A percentile compares a stretch with the other conserved stretches of the same genome.
phyloP scores from a whole-genome alignment of 306 rosid species.

The Pterocarpus macrocarpus region DNA sequence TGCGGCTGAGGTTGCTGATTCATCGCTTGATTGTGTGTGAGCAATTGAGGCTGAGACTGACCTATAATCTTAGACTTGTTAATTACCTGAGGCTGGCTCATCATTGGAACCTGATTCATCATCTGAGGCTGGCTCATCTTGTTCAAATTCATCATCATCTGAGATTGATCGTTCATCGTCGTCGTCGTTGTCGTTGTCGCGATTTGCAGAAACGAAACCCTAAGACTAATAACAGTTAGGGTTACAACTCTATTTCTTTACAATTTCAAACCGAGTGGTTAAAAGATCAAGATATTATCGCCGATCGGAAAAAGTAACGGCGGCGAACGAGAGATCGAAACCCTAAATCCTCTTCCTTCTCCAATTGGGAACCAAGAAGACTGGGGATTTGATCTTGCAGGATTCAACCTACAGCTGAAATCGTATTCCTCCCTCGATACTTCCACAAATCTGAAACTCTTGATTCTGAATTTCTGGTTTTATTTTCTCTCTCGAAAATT shows the following conservation, averaged over 20 bases:
- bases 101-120: conserved; percentile 60
- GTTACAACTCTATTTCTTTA: background rate
- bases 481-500: conserved; percentile 31
- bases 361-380: conserved; percentile 25
- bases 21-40: conserved; percentile 47
- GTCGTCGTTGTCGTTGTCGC: background rate
- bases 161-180: conserved; percentile 62
- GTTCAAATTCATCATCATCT: conserved; percentile 65
- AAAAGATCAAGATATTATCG: background rate
- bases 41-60: conserved; percentile 56
- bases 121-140: conserved; percentile 59
- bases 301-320: conserved; percentile 45
- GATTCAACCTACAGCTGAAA: conserved; percentile 33
- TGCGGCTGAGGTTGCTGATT: conserved; percentile 50
- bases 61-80: conserved; percentile 46
- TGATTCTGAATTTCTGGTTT: conserved; percentile 20
- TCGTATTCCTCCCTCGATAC: background rate
- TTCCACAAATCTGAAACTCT: conserved; percentile 41
- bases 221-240: conserved; percentile 22
- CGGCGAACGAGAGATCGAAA: conserved; percentile 44
- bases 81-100: conserved; percentile 58
- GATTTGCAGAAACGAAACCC: conserved; percentile 42
- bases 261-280: conserved; percentile 15
- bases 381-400: conserved; percentile 34
- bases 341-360: conserved; percentile 51